Percentiles rank a stretch among this genome's conserved stretches.
These are phyloP conservation scores for Flaveria trinervia DNA, from an alignment of 129 eudicot species.

Conservation along the genomic window DNA sequence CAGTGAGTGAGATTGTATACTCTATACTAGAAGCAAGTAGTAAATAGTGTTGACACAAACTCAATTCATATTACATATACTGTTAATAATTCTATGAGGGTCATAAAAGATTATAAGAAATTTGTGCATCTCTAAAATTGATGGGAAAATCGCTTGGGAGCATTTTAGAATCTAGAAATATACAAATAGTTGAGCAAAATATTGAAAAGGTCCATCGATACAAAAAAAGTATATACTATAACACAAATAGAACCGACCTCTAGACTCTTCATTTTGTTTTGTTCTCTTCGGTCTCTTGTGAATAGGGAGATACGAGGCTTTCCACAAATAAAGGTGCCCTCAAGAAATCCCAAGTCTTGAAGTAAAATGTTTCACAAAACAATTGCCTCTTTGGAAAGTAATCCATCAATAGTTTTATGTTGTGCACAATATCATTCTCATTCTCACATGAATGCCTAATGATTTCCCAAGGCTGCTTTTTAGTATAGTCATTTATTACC, in stretches of 20 bases:
- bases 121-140: neutral
- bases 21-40: neutral
- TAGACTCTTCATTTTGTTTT: neutral
- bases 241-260: slow-evolving; percentile 5
- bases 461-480: slow-evolving; percentile 27
- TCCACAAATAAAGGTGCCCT: slow-evolving; percentile 20
- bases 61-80: neutral
- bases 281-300: slow-evolving; percentile 5
- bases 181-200: neutral
- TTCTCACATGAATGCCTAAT: neutral
- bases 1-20: neutral
- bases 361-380: neutral
- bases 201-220: slow-evolving; percentile 6
- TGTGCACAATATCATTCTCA: neutral
- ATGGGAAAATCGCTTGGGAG: neutral
- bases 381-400: slow-evolving; percentile 15
- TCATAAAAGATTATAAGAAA: neutral
- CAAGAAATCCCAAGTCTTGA: neutral
- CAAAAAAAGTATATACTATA: neutral
- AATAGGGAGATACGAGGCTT: slow-evolving; percentile 32
- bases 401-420: slow-evolving; percentile 1
- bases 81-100: neutral
- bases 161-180: slow-evolving; percentile 4
- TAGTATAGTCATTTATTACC: slow-evolving; percentile 24
- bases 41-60: neutral